These are phyloP conservation scores for Gossypium gossypioides DNA, from an alignment of 441 rosid species.

Conservation along the genomic window DNA sequence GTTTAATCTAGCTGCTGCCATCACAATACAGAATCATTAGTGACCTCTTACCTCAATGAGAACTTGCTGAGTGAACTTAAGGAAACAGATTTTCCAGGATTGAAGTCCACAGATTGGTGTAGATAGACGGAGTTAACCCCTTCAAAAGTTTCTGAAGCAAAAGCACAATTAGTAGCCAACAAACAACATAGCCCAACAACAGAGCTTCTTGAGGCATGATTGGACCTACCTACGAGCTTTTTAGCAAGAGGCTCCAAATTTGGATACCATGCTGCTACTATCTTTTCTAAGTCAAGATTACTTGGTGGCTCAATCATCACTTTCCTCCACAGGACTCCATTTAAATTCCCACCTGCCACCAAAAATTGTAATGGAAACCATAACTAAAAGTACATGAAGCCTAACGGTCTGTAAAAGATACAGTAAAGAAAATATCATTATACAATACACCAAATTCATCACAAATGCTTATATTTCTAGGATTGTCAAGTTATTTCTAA, in stretches of 20 bases:
- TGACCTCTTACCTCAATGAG: conserved; percentile 56
- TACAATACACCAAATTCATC: neutral
- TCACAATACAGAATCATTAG: conserved; percentile 7
- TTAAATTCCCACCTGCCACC: conserved; percentile 54
- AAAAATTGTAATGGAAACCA: conserved; percentile 8
- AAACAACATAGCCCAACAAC: conserved; percentile 5
- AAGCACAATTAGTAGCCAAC: conserved; percentile 10
- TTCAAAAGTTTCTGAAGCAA: conserved; percentile 64
- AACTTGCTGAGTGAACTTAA: conserved; percentile 41
- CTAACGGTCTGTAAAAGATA: neutral
- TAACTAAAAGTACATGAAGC: neutral
- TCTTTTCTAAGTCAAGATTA: conserved; percentile 50
- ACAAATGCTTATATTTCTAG: neutral
- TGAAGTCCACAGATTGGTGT: conserved; percentile 31
- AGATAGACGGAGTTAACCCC: conserved; percentile 34
- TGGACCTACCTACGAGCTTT: conserved; percentile 62
- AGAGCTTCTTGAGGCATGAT: conserved; percentile 7
- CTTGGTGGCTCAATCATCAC: conserved; percentile 67
- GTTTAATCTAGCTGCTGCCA: conserved; percentile 5
- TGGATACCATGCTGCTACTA: conserved; percentile 64
- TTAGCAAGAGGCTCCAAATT: conserved; percentile 51
- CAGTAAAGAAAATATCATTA: neutral
- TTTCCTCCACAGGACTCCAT: conserved; percentile 80
- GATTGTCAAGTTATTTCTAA: neutral
- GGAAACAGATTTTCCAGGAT: conserved; percentile 33